These are phyloP conservation scores for Penicillium janthinellum DNA, from an alignment of 2,329 filamentous ascomycete genomes.

Conservation along the genomic window DNA sequence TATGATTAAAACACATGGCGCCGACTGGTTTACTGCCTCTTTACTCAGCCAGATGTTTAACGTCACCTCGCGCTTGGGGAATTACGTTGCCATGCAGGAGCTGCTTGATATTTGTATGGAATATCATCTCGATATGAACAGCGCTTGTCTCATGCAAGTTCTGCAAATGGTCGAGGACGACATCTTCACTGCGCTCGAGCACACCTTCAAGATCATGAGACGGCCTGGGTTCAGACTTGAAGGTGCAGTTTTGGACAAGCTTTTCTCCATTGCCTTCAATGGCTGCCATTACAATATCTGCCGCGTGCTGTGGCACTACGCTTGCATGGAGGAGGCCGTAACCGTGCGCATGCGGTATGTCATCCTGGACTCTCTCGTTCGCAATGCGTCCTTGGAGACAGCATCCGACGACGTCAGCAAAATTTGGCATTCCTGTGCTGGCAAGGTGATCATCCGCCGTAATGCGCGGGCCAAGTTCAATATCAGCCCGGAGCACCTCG, in stretches of 20 bases:
- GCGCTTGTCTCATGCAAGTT: slow-evolving; percentile 32
- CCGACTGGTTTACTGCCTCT: slow-evolving; percentile 40
- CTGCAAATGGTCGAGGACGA: slow-evolving; percentile 30
- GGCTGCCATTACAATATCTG: slow-evolving; percentile 44
- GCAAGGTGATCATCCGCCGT: slow-evolving; percentile 39
- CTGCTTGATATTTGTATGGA: slow-evolving; percentile 37
- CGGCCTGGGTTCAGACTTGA: slow-evolving; percentile 22
- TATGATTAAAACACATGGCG: slow-evolving; percentile 40
- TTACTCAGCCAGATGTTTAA: slow-evolving; percentile 44
- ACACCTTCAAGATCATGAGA: slow-evolving; percentile 27
- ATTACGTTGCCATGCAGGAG: slow-evolving; percentile 31
- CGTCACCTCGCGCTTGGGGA: slow-evolving; percentile 28
- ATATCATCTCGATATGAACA: slow-evolving; percentile 30
- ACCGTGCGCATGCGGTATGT: slow-evolving; percentile 37
- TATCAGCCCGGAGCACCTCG: slow-evolving; percentile 4
- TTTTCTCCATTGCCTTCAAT: slow-evolving; percentile 48
- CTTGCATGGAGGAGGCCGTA: slow-evolving; percentile 43
- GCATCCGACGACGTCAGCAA: slow-evolving; percentile 14
- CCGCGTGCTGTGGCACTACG: slow-evolving; percentile 52
- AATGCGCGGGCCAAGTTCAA: slow-evolving; percentile 19
- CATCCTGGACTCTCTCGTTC: slow-evolving; percentile 35
- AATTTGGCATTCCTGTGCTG: slow-evolving; percentile 30
- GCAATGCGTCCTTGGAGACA: slow-evolving; percentile 23
- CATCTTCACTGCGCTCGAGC: slow-evolving; percentile 28
- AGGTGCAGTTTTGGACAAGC: slow-evolving; percentile 33